These are phyloP conservation scores for Starmera caribaea DNA, from an alignment of 805 yeast genomes.

Conservation along the genomic window DNA sequence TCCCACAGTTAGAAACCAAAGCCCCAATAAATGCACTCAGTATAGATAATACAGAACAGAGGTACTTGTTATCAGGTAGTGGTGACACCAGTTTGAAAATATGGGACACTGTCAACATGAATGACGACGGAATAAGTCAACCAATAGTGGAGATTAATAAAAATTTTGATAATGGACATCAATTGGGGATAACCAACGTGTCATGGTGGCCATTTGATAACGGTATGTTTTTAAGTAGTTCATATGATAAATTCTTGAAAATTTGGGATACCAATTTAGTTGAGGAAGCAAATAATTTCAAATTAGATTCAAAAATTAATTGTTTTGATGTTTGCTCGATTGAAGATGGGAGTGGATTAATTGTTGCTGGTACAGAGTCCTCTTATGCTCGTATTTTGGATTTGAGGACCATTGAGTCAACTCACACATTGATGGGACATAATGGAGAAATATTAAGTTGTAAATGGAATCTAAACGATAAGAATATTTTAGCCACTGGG, in stretches of 20 bases:
- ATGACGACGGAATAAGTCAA: conserved; percentile 3
- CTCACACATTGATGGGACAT: conserved; percentile 57
- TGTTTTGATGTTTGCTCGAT: conserved; percentile 49
- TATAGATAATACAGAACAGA: conserved; percentile 35
- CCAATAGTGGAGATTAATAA: conserved; percentile 14
- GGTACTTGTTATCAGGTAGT: conserved; percentile 57
- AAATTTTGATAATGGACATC: conserved; percentile 34
- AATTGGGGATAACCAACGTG: conserved; percentile 62
- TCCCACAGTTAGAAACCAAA: conserved; percentile 8
- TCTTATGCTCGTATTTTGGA: conserved; percentile 64
- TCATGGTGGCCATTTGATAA: conserved; percentile 88
- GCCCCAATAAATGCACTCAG: conserved; percentile 48
- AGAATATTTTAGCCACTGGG: conserved; percentile 63
- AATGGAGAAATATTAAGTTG: conserved; percentile 47
- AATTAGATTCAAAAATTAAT: conserved; percentile 52
- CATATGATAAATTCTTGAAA: conserved; percentile 68
- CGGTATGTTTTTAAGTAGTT: conserved; percentile 76
- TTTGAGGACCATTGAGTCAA: conserved; percentile 58
- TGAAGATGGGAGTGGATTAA: conserved; percentile 36
- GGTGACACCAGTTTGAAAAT: conserved; percentile 60
- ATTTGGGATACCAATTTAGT: conserved; percentile 73
- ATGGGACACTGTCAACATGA: conserved; percentile 40
- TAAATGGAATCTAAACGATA: conserved; percentile 65
- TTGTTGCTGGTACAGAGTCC: conserved; percentile 66
- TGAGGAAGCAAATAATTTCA: conserved; percentile 57